Evolutionary conservation across 2,329 filamentous ascomycete genomes (phyloP).

Genomic region (Tolypocladium tundrense): DNA sequence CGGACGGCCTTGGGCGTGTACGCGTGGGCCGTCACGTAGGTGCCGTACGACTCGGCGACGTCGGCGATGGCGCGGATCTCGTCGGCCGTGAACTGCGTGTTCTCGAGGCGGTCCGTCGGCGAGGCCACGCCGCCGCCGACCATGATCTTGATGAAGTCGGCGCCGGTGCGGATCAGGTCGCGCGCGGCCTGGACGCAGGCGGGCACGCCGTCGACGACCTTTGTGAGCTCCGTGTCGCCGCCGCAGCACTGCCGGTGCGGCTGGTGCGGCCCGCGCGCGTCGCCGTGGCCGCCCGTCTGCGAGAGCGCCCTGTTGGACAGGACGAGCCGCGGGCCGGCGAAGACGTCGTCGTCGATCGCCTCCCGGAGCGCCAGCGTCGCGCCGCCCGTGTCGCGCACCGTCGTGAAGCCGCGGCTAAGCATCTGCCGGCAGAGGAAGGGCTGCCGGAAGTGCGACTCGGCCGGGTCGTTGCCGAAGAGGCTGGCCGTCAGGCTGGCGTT

Average conservation of each 20-base stretch:
- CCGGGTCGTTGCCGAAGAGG: constrained; percentile 17
- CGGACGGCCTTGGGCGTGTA: constrained; percentile 45
- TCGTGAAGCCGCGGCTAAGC: constrained; percentile 47
- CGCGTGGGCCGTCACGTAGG: constrained; percentile 47
- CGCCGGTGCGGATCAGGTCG: constrained; percentile 44
- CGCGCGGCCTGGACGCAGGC: constrained; percentile 41
- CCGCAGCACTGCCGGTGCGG: constrained; percentile 5
- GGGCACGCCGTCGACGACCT: constrained; percentile 35
- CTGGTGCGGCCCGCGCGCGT: constrained; percentile 34
- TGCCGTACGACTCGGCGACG: constrained; percentile 36
- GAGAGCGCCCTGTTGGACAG: constrained; percentile 42
- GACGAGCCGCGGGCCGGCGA: constrained; percentile 45
- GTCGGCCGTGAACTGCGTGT: constrained; percentile 44
- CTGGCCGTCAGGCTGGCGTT: constrained; percentile 13
- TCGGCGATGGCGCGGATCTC: constrained; percentile 45
- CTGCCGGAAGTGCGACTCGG: constrained; percentile 31
- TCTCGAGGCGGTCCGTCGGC: constrained; percentile 42
- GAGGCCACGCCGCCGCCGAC: constrained; percentile 44
- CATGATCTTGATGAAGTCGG: constrained; percentile 56
- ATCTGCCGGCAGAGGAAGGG: constrained; percentile 38
- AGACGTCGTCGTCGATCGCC: constrained; percentile 44
- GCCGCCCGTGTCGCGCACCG: constrained; percentile 47
- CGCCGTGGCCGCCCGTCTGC: constrained; percentile 49
- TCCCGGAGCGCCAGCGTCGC: constrained; percentile 43
- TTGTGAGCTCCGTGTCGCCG: constrained; percentile 1